These are phyloP conservation scores for Paramecium caudatum DNA, from an alignment of 73 alveolate genomes.

Conservation along the genomic window DNA sequence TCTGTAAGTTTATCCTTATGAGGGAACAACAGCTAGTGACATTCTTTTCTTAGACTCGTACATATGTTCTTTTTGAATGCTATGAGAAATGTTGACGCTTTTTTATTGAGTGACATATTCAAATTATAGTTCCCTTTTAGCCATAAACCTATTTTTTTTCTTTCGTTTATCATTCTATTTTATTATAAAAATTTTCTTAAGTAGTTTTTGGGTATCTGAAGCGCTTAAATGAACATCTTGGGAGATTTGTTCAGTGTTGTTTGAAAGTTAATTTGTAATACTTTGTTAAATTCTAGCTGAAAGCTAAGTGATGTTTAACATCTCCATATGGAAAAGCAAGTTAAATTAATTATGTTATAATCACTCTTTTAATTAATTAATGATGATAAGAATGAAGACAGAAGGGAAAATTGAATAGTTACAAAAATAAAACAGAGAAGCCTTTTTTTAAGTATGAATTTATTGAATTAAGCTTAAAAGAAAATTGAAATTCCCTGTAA, in stretches of 20 bases:
- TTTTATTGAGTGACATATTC: not conserved
- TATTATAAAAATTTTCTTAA: not conserved
- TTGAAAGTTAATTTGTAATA: conserved; percentile 11
- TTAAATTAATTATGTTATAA: too few species aligned
- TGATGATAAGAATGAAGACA: too few species aligned
- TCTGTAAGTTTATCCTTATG: not conserved
- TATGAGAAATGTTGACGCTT: not conserved
- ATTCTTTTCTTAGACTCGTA: not conserved
- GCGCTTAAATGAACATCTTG: too few species aligned
- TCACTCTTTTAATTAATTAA: too few species aligned
- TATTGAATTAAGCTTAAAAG: too few species aligned
- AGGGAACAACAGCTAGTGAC: not conserved
- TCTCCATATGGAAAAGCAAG: too few species aligned
- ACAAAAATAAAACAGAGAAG: too few species aligned
- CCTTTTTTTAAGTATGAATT: too few species aligned
- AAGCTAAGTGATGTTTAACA: conserved; percentile 7
- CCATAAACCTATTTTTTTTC: not conserved
- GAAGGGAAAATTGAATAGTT: too few species aligned
- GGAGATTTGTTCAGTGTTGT: not conserved
- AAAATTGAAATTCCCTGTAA: too few species aligned
- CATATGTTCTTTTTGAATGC: not conserved
- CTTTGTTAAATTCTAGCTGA: conserved; percentile 40
- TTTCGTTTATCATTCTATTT: conserved; percentile 5
- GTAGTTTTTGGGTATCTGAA: not conserved
- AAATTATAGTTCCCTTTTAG: not conserved